Base-by-base conservation (phyloP, 805 yeast species). In the Sugiyamaella mastotermitis region DNA sequence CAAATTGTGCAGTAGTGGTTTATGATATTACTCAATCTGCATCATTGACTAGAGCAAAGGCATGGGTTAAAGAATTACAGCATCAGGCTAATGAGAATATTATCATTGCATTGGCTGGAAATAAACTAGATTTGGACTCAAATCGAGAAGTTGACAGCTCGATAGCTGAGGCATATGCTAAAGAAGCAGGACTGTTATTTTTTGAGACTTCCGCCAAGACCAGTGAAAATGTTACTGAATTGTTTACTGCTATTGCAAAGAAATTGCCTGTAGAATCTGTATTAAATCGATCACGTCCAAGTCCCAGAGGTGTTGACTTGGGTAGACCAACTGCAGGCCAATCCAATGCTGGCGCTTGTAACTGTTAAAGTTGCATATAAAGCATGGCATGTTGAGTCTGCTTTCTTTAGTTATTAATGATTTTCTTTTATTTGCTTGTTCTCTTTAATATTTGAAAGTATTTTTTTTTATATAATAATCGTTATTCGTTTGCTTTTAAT, bases 51-150 rank as follows among this genome's bases (percentile, higher is more conserved):
- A 75, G 84, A 42, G 96, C 96, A 1, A 76, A 81, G 52, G 76
- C 76, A 41, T 92, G 98, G 98, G 76, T 85, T n/a, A 79, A 80
- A 40, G 97, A 92, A 63, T 69, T 90, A 45, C 84, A 83, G 61
- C 78, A 81, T 46, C 96, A 87, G 57, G 94, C 94, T 5, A 69
- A 70, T 31, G 76, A 56, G 39, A 76, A 78, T 38, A 76, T 88
- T 37, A 78, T 87, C 31, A 83, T 92, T 47, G 85, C 90, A 23
- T 59, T 92, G 7, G 83, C 90, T 3, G 98, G 97, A 0, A 92
- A 86, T 59, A 92, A 92, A 61, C 50, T 62, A 3, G 98, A 92
- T 60, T 58, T 87, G 33, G 56, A 68, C 24, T 53, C 57, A 6
- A 62, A 66, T 21, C 58, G 87, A 37, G 63, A 69, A 43, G 66